Percentiles rank a stretch among this genome's conserved stretches.
Conservation (phyloP, 2,329 filamentous ascomycete species). For the Cercospora sesami region DNA sequence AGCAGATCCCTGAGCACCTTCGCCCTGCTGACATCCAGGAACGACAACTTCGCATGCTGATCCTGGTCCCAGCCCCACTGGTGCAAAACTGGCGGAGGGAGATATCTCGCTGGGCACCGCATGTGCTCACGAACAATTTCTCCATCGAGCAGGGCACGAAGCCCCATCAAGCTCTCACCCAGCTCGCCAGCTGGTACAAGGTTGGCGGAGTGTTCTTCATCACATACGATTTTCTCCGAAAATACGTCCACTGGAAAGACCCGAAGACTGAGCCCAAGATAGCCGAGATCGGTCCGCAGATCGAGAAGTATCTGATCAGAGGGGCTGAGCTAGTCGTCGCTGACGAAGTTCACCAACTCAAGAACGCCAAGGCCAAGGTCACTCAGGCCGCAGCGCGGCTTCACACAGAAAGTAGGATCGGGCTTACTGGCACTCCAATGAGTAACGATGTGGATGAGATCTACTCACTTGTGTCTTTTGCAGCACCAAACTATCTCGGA, state of each 20-base stretch:
- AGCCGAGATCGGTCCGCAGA: conserved; percentile 61
- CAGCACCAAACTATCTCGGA: conserved; percentile 76
- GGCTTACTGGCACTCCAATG: conserved; percentile 82
- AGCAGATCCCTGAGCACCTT: conserved; percentile 69
- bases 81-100: conserved; percentile 84
- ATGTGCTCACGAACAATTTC: conserved; percentile 57
- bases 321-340: conserved; percentile 72
- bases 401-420: conserved; percentile 69
- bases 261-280: conserved; percentile 61
- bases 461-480: conserved; percentile 84
- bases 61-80: conserved; percentile 74
- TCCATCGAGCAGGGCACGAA: conserved; percentile 52
- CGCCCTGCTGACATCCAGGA: conserved; percentile 30
- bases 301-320: conserved; percentile 55
- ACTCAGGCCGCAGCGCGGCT: conserved; percentile 60
- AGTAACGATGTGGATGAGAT: conserved; percentile 84
- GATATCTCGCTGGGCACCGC: conserved; percentile 64
- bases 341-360: conserved; percentile 81
- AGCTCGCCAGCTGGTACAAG: conserved; percentile 60
- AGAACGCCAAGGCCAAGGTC: conserved; percentile 61
- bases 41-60: conserved; percentile 62
- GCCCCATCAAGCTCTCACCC: conserved; percentile 32
- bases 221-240: conserved; percentile 70
- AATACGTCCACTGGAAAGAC: conserved; percentile 36
- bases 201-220: conserved; percentile 73